Evolutionary conservation across 1,284 basidiomycete genomes (phyloP), one percentile per base, ranked within the genome.

Genomic region (Trichosporon sp.): DNA sequence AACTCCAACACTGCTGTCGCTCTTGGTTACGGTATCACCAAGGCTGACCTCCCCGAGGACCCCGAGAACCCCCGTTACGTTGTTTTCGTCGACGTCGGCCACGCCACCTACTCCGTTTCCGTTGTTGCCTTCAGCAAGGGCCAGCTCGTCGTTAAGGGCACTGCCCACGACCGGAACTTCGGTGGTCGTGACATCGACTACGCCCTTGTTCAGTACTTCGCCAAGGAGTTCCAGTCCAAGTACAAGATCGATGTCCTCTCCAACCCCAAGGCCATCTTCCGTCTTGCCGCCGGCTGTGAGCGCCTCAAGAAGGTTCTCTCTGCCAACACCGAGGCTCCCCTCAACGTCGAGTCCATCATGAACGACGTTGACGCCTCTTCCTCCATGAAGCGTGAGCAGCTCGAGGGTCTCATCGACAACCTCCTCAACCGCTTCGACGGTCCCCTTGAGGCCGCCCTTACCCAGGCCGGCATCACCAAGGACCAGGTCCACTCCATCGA

Each of bases 1-100:
- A 96, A 96, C 86, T 94, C 97, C 84, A 91, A 91, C 72, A 96
- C 95, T 74, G 94, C 94, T 68, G 89, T 91, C 72, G 95, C 95
- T 32, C 91, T 97, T 80, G 93, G 92, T 70, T 97, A 95, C 85
- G 95, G 95, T 79, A 97, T 97, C 87, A 97, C 94, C 78, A 98
- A 98, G 86, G 90, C 91, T 37, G 95, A 97, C 84, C 89, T 97
- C 66, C 95, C 95, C 51, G 85, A 86, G 68, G 89, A 90, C 37
- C 83, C 89, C 63, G 93, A 95, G 76, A 90, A 88, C 76, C 90
- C 94, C 1, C 88, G 91, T 68, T 87, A 96, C 83, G 90, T 98
- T 81, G 91, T 91, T 76, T 97, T 98, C 79, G 89, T 97, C 77
- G 95, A 97, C 80, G 89, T 95, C 74, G 95, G 95, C 64, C 94